A percentile compares a stretch with the other conserved stretches of the same genome.
Conservation (phyloP, 208 protist species). For the Trypanosoma platydactyli region DNA sequence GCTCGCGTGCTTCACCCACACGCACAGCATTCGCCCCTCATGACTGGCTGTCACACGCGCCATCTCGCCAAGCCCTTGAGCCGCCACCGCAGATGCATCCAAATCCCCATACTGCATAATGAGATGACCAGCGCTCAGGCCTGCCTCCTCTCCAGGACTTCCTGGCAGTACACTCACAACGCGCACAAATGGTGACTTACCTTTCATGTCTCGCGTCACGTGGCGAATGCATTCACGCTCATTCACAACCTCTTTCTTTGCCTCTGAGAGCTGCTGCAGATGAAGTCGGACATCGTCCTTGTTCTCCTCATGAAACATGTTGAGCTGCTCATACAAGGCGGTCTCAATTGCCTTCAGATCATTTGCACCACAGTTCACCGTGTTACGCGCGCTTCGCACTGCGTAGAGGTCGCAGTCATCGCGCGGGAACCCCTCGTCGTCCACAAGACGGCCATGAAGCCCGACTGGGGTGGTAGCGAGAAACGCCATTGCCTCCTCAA, state of each 20-base stretch:
- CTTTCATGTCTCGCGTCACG: conserved; percentile 9
- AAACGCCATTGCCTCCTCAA: conserved; percentile 63
- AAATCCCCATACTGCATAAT: conserved; percentile 70
- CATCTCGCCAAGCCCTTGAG: conserved; percentile 40
- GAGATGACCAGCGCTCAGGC: conserved; percentile 40
- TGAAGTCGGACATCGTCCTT: conserved; percentile 41
- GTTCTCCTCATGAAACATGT: conserved; percentile 50
- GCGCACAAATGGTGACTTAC: conserved; percentile 42
- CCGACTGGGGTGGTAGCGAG: conserved; percentile 70
- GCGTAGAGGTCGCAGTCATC: conserved; percentile 88
- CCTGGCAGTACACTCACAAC: conserved; percentile 41
- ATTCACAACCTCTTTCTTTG: conserved; percentile 30
- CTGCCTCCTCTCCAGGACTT: conserved; percentile 63
- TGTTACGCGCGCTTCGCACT: conserved; percentile 68
- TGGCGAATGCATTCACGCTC: conserved; percentile 23
- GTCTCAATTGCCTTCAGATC: conserved; percentile 58
- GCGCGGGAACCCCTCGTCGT: conserved; percentile 80
- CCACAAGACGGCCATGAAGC: conserved; percentile 52
- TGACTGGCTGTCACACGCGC: conserved; percentile 33
- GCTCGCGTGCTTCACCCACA: conserved; percentile 55
- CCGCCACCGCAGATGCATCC: conserved; percentile 34
- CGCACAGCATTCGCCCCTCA: conserved; percentile 50
- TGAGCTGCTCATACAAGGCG: conserved; percentile 58
- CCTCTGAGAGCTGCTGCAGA: conserved; percentile 5
- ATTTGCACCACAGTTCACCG: conserved; percentile 57